These are phyloP conservation scores for Fragosphaeria purpurea DNA, from an alignment of 2,329 filamentous ascomycete species.

Conservation along the genomic window DNA sequence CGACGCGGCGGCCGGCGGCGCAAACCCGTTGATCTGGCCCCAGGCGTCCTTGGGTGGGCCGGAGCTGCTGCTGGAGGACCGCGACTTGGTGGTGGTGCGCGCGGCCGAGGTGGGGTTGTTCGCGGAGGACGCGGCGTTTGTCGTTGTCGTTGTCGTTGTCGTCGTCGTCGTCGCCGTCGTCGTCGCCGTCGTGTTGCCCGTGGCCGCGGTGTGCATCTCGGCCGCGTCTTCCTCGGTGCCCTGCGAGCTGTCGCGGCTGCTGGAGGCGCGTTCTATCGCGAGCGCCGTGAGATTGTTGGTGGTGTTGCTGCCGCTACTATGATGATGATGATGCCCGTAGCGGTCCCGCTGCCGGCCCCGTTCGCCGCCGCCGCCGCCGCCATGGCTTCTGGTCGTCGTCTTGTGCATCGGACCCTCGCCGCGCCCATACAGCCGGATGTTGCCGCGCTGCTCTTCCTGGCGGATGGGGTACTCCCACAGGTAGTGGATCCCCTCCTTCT, in stretches of 20 bases:
- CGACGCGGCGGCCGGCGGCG: conserved; percentile 29
- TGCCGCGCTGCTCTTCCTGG: conserved; percentile 62
- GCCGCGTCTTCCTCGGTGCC: conserved; percentile 18
- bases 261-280: conserved; percentile 8
- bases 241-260: conserved; percentile 25
- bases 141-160: conserved; percentile 29
- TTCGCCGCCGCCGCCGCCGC: no score
- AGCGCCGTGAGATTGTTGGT: neutral
- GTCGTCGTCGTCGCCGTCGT: neutral
- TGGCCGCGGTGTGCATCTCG: no score
- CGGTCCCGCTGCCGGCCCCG: no score
- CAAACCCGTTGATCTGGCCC: conserved; percentile 46
- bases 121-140: conserved; percentile 33
- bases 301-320: conserved; percentile 22
- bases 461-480: conserved; percentile 67
- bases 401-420: conserved; percentile 62
- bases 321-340: no score
- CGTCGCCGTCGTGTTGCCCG: neutral
- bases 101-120: no score
- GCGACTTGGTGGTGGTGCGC: no score
- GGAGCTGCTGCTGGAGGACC: no score
- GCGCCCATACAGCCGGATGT: conserved; percentile 65
- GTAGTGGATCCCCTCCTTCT: conserved; percentile 39
- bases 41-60: conserved; percentile 43
- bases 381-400: conserved; percentile 12